These are phyloP conservation scores for Cyclanthera cordifolia DNA, from an alignment of 306 rosid genomes.

Conservation along the genomic window DNA sequence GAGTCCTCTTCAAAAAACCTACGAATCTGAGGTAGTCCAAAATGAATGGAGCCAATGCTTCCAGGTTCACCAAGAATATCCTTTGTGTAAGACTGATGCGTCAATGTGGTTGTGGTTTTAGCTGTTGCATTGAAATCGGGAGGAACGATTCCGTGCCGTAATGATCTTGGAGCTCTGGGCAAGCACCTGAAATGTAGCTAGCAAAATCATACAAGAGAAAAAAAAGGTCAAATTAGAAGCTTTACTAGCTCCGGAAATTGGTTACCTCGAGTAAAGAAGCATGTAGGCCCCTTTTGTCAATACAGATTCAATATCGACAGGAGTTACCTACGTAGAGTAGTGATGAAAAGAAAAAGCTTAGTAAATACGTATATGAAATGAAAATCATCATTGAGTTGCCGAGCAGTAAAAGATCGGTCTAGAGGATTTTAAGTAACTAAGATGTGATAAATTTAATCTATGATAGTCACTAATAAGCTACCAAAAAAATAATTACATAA, in stretches of 20 bases:
- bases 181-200: conserved; percentile 51
- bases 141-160: conserved; percentile 37
- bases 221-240: conserved; percentile 2
- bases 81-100: conserved; percentile 20
- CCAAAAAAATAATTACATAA: no score
- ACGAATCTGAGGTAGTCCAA: conserved; percentile 31
- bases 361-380: not conserved
- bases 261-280: conserved; percentile 89
- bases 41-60: conserved; percentile 33
- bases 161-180: conserved; percentile 77
- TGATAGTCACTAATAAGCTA: no score
- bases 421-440: no score
- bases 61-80: conserved; percentile 25
- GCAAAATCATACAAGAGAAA: conserved; percentile 10
- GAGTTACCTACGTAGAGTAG: conserved; percentile 44
- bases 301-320: conserved; percentile 65
- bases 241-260: not conserved
- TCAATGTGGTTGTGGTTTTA: conserved; percentile 24
- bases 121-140: conserved; percentile 30
- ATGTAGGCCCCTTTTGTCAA: conserved; percentile 75
- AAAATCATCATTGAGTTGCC: no score
- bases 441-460: no score
- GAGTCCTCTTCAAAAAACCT: conserved; percentile 65
- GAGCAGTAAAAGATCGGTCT: no score
- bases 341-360: conserved; percentile 8